Evolutionary conservation across 2,329 filamentous ascomycete species (phyloP).

Genomic region (Apiospora koreana): DNA sequence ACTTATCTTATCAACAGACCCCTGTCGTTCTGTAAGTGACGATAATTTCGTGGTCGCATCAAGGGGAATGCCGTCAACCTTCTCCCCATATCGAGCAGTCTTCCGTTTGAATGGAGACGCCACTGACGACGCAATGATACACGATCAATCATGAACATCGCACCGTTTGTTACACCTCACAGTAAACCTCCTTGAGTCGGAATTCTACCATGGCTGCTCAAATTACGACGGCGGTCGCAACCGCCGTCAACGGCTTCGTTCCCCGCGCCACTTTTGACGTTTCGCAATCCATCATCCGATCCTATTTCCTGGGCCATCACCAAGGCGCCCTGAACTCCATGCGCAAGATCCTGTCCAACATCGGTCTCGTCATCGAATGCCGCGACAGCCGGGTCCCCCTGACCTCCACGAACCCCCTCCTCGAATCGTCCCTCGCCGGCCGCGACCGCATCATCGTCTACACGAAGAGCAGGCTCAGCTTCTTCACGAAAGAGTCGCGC

Average conservation of each 20-base stretch:
- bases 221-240: neutral
- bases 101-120: neutral
- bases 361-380: slow-evolving; percentile 91
- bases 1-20: neutral
- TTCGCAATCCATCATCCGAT: slow-evolving; percentile 74
- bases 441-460: slow-evolving; percentile 82
- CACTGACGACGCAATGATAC: neutral
- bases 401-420: slow-evolving; percentile 85
- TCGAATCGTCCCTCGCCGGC: slow-evolving; percentile 75
- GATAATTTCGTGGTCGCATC: neutral
- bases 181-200: neutral
- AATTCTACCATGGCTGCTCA: neutral
- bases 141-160: neutral
- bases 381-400: slow-evolving; percentile 90
- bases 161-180: neutral
- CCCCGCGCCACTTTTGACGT: slow-evolving; percentile 74
- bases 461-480: slow-evolving; percentile 81
- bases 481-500: slow-evolving; percentile 23
- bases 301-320: slow-evolving; percentile 96
- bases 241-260: slow-evolving; percentile 64
- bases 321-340: slow-evolving; percentile 78
- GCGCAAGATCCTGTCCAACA: slow-evolving; percentile 75
- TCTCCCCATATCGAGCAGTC: neutral
- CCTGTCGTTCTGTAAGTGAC: neutral
- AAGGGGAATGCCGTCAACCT: neutral